These are phyloP conservation scores for Pseudogymnoascus destructans DNA, from an alignment of 2,329 filamentous ascomycete genomes.

Conservation along the genomic window DNA sequence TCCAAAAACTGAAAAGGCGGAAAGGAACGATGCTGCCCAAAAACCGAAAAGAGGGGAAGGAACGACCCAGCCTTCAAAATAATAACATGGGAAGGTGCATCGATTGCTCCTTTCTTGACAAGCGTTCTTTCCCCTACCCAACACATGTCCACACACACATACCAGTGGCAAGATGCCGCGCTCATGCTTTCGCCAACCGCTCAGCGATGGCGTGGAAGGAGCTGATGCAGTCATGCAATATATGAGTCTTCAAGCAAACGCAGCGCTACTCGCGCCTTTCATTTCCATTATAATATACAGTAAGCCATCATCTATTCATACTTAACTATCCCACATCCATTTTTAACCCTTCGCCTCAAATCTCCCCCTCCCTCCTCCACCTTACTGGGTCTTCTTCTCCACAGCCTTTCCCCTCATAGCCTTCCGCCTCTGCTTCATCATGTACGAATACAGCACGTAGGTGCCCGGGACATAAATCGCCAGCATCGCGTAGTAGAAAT, in stretches of 20 bases:
- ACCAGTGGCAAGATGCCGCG: not conserved
- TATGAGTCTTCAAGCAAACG: not conserved
- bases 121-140: not conserved
- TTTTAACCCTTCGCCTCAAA: not conserved
- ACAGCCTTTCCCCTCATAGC: conserved; percentile 49
- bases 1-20: not conserved
- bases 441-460: conserved; percentile 82
- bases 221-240: not conserved
- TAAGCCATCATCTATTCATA: conserved; percentile 9
- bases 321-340: not conserved
- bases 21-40: not conserved
- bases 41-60: not conserved
- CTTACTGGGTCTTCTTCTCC: conserved; percentile 26
- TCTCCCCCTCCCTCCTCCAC: not conserved
- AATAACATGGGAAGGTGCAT: not conserved
- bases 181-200: not conserved
- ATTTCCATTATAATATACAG: conserved; percentile 7
- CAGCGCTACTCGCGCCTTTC: not conserved
- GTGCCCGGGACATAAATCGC: conserved; percentile 65
- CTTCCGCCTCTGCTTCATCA: conserved; percentile 83
- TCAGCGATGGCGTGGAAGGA: not conserved
- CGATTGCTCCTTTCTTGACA: not conserved
- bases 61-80: not conserved
- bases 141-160: not conserved
- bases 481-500: conserved; percentile 50